Evolutionary conservation across 176 grass and related monocot species (phyloP).

Genomic region (Aegilops tauschii): DNA sequence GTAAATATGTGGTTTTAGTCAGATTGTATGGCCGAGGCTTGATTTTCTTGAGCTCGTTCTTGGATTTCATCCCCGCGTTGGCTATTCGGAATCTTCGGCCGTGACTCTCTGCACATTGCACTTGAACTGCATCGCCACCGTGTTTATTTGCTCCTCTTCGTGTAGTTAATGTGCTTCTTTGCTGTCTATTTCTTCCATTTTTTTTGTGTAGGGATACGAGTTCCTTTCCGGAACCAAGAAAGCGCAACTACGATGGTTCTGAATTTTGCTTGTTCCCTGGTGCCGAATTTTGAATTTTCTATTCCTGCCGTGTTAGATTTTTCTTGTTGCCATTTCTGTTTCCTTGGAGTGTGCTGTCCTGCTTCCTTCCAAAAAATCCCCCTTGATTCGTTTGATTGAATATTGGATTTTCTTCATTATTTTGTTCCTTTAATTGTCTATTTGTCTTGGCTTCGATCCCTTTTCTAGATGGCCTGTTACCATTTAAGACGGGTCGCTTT

Average conservation of each 20-base stretch:
- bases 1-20: background rate
- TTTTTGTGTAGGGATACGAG: background rate
- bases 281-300: background rate
- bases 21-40: background rate
- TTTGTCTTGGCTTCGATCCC: background rate
- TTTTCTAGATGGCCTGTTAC: background rate
- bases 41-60: background rate
- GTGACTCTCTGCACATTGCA: background rate
- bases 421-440: conserved; percentile 6
- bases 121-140: background rate
- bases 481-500: background rate
- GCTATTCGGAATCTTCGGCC: background rate
- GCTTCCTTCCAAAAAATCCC: background rate
- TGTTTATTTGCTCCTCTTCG: background rate
- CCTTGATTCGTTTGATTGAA: background rate
- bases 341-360: background rate
- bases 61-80: background rate
- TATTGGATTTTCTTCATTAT: background rate
- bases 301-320: background rate
- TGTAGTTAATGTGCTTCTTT: background rate
- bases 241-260: background rate
- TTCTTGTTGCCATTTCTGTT: background rate
- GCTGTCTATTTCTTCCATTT: conserved; percentile 13
- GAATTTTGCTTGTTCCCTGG: background rate
- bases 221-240: background rate